Evolutionary conservation across 177 flowering plant genomes (phyloP).

Genomic region (Vitis hybrid): DNA sequence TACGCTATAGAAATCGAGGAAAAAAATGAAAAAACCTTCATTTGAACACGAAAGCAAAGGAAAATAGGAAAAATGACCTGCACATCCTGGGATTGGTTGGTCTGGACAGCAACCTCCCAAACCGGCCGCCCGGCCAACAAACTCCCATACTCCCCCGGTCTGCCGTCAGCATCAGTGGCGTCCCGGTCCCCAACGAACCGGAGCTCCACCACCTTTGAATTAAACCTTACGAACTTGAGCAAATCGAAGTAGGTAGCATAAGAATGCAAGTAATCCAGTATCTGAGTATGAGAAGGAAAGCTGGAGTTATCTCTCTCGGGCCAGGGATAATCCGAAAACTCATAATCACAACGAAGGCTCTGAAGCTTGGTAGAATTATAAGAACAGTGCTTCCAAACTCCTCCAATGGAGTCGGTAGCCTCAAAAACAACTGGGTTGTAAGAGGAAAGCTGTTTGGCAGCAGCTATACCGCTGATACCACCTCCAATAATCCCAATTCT

Average conservation of each 20-base stretch:
- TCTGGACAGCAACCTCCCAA: constrained; percentile 82
- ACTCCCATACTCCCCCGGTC: constrained; percentile 32
- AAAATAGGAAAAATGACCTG: constrained; percentile 46
- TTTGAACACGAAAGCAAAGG: neutral
- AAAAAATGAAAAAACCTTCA: neutral
- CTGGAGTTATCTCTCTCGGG: constrained; percentile 51
- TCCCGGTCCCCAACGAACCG: constrained; percentile 49
- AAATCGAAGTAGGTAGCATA: constrained; percentile 79
- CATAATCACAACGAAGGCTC: constrained; percentile 76
- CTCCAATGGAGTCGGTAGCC: constrained; percentile 78
- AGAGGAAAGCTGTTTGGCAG: constrained; percentile 69
- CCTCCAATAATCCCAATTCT: constrained; percentile 83
- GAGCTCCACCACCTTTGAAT: constrained; percentile 79
- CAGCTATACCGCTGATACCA: constrained; percentile 89
- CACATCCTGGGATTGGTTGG: constrained; percentile 38
- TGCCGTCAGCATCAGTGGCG: constrained; percentile 1
- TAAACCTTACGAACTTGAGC: constrained; percentile 53
- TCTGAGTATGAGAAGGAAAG: constrained; percentile 71
- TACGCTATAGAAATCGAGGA: too few relatives aligned
- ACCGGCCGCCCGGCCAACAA: constrained; percentile 55
- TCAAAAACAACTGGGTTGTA: constrained; percentile 77
- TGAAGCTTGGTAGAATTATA: constrained; percentile 77
- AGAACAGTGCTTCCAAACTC: constrained; percentile 89
- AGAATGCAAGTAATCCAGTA: constrained; percentile 68
- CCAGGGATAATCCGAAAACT: constrained; percentile 95